Conservation (phyloP, 2,329 filamentous ascomycete species). For the Seiridium cupressi region DNA sequence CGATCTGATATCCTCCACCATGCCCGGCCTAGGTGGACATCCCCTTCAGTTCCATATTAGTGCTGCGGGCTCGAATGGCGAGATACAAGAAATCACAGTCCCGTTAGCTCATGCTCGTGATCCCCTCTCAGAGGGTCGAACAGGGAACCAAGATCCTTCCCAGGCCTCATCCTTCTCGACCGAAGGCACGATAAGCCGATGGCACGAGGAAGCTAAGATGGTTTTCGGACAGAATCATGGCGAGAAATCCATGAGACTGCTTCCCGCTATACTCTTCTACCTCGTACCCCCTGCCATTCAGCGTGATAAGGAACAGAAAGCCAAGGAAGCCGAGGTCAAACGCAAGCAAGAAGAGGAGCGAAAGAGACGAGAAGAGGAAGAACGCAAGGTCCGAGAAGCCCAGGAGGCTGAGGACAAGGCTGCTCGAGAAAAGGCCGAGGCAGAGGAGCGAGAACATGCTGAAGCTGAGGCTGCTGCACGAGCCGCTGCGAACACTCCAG, state of each 20-base stretch:
- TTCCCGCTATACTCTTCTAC: slow-evolving; percentile 66
- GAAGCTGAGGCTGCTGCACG: slow-evolving; percentile 51
- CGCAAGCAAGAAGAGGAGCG: slow-evolving; percentile 58
- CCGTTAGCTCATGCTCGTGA: slow-evolving; percentile 34
- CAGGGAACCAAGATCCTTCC: slow-evolving; percentile 60
- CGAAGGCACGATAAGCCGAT: slow-evolving; percentile 71
- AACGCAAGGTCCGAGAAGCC: slow-evolving; percentile 65
- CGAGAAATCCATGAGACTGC: slow-evolving; percentile 68
- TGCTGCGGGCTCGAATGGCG: slow-evolving; percentile 43
- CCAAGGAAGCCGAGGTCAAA: slow-evolving; percentile 51
- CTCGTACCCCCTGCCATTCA: slow-evolving; percentile 84
- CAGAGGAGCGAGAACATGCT: slow-evolving; percentile 66
- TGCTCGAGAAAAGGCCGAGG: slow-evolving; percentile 66
- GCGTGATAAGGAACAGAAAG: slow-evolving; percentile 70
- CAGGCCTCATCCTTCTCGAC: slow-evolving; percentile 75
- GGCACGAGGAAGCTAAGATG: slow-evolving; percentile 86
- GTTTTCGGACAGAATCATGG: slow-evolving; percentile 69
- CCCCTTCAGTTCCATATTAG: slow-evolving; percentile 61
- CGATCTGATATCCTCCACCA: slow-evolving; percentile 50
- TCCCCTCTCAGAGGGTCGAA: slow-evolving; percentile 45
- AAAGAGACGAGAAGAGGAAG: slow-evolving; percentile 63
- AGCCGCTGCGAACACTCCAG: slow-evolving; percentile 44
- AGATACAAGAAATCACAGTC: slow-evolving; percentile 49
- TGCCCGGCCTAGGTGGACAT: slow-evolving; percentile 44
- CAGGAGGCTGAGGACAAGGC: slow-evolving; percentile 70